Evolutionary conservation across 257 asterid genomes (phyloP), one percentile per base, ranked within the genome.

Genomic region (Gentiana macrophylla): DNA sequence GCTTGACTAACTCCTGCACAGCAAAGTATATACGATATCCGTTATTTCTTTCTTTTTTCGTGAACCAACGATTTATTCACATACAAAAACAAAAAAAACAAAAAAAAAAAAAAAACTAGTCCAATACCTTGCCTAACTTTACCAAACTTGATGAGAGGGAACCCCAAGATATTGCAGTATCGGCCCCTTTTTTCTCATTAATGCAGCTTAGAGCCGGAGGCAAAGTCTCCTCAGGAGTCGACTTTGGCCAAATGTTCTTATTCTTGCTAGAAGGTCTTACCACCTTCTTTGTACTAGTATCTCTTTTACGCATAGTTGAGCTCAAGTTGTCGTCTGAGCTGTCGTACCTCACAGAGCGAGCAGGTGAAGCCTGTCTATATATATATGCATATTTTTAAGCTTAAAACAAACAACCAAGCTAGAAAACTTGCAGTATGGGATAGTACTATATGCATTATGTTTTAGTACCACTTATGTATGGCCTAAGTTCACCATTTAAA

Each of bases 41-140:
- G 56, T 8, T 2, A 7, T 43, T 13, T 2, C 3, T 37, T 3
- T 3, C 6, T 3, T 37, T 37, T 6, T 6, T 37, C 6, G 3
- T 37, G 44, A 3, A 37, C 3, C 4, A 37, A 37, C 44, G 44
- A 3, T 37, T 37, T 6, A 3, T 6, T 37, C 4, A 37, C 3
- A 3, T 3, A 3, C 6, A 37, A 37, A 3, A 3, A 37, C 44
- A 37, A 37, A 37, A 3, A 37, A 41, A 4, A 9, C 3, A n/a
- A n/a, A n/a, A n/a, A n/a, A n/a, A n/a, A 67, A 50, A 9, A 56
- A 13, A 35, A 45, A 11, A 8, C 32, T 9, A 32, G 8, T 37
- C 34, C 12, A 63, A 64, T 81, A 84, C 94, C 94, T 81, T 87
- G 67, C 92, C 96, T 65, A 76, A 67, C 60, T 76, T 79, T 49